Base-by-base conservation (phyloP, 1,284 basidiomycete species). In the Golubevia sp. region DNA sequence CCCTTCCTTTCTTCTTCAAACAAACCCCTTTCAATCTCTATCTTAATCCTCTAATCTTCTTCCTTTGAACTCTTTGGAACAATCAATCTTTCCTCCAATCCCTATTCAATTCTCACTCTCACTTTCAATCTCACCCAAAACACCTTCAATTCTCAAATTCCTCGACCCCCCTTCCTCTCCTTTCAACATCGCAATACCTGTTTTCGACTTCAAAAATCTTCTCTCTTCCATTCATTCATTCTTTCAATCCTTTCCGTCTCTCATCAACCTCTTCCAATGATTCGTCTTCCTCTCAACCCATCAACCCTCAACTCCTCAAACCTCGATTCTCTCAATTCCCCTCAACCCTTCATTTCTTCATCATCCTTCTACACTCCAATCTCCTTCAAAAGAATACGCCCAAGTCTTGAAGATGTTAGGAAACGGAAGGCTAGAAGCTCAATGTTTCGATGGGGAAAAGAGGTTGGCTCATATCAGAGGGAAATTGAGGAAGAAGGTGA, bases 321-420 rank as follows among this genome's bases (percentile, higher is more conserved):
- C 55, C 15, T 48, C 15, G 20, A 5, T 48, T 5, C 55, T 6
- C 8, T 18, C 25, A 6, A 56, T 11, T 11, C 13, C 55, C 20
- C 55, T 56, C 11, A 56, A 18, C 21, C 26, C 7, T 48, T 56
- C 11, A 21, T 54, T 21, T 38, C 52, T 21, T 54, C 52, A 13
- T 38, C 13, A 11, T 30, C 55, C 20, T 34, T n/a, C 11, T 23
- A 8, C 55, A 56, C 27, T 58, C 8, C n/a, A 49, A 55, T 67
- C n/a, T n/a, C n/a, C n/a, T n/a, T n/a, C n/a, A n/a, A n/a, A n/a
- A 89, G 95, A 99, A 85, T 99, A 99, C 85, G 97, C 95, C 21
- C 97, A 99, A 85, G 97, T 99, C 51, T 90, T 88, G 60, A 98
- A 97, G 87, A 99, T 99, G 97, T 88, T 99, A 59, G 97, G 97